Evolutionary conservation across 331 rosid species (phyloP), one percentile per base, ranked within the genome.

Genomic region (Pyracantha coccinea): DNA sequence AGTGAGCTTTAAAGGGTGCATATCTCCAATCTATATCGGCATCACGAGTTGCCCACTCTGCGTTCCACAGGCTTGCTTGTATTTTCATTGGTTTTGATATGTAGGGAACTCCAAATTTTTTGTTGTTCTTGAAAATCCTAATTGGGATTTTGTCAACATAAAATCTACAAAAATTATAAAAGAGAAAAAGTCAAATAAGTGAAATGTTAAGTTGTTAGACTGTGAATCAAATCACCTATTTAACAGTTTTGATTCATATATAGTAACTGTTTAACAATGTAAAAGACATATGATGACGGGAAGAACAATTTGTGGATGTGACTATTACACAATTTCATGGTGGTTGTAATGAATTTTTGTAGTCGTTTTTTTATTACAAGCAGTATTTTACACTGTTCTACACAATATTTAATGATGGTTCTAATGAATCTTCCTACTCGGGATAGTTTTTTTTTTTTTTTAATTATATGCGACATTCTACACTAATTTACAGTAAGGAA

Each of bases 11-110:
- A 24, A 90, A 90, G 2, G 96, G 93, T 64, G 89, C 85, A 57
- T 72, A 75, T 47, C 15, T 31, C 89, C 88, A 90, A 29, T 85
- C 50, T 33, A 13, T 80, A 79, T 82, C 88, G 14, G 20, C 32
- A 11, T 90, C 90, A 45, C 83, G 82, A n/a, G 93, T 81, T 47
- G 93, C 91, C 96, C 96, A 90, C n/a, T 20, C 24, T 17, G 86
- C 91, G 71, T 86, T 35, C 96, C 93, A 88, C 35, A 90, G 60
- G 74, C 78, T 81, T 53, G 61, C 84, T 66, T 72, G 55, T 57
- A 88, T 61, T 58, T 58, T 60, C 93, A 88, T 86, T 20, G 91
- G 73, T 62, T 77, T 76, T 72, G 79, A 8, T 68, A 81, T 84
- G 53, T 83, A 86, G 4, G 35, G 32, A 5, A 28, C 86, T 20